A percentile compares a stretch with the other conserved stretches of the same genome.
phyloP scores from a whole-genome alignment of 768 basidiomycete genomes.

The Ramaria rubella region DNA sequence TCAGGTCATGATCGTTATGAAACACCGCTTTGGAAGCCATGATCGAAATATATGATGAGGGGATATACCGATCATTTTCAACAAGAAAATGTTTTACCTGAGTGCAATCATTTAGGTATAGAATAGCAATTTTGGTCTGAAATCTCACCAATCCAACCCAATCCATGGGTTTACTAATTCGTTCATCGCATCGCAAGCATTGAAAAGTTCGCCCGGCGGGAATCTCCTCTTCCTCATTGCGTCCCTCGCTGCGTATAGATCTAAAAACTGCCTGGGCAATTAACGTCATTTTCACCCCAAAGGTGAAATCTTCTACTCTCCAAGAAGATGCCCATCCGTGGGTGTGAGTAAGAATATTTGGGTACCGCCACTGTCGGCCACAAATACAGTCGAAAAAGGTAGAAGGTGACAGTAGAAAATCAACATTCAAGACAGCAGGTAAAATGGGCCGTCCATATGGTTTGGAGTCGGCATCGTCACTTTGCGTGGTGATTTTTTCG shows the following conservation, averaged over 20 bases:
- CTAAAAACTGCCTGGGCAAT: background rate
- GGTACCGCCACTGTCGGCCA: background rate
- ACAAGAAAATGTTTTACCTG: too few species aligned
- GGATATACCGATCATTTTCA: too few species aligned
- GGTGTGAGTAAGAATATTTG: background rate
- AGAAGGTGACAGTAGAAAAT: background rate
- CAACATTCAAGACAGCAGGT: background rate
- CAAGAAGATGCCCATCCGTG: background rate
- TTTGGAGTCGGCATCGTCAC: background rate
- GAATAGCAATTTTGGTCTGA: too few species aligned
- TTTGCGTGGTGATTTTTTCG: background rate
- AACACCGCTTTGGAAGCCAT: too few species aligned
- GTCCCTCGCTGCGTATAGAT: background rate
- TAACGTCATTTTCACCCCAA: background rate
- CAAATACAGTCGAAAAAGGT: slow-evolving; percentile 1
- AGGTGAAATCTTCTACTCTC: background rate
- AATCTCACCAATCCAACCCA: background rate
- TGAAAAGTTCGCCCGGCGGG: background rate
- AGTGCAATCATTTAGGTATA: too few species aligned
- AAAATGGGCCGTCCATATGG: background rate
- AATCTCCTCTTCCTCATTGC: background rate
- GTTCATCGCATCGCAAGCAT: background rate
- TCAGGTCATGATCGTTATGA: too few species aligned
- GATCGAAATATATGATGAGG: too few species aligned
- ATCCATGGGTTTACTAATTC: background rate